These are phyloP conservation scores for Botrytis deweyae DNA, from an alignment of 2,329 filamentous ascomycete genomes.

Conservation along the genomic window DNA sequence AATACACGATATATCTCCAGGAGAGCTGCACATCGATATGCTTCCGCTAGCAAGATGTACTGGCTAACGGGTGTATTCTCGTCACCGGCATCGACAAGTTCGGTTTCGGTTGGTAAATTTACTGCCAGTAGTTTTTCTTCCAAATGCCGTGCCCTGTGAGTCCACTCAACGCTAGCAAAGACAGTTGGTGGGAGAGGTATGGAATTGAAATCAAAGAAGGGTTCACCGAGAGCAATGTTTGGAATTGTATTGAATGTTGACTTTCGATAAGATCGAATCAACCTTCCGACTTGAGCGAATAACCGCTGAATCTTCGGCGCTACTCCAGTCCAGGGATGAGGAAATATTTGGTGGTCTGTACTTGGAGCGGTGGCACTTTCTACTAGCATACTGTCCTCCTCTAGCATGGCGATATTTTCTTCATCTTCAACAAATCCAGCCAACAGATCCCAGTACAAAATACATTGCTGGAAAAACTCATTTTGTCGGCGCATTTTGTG, in stretches of 20 bases:
- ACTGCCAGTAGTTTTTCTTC: slow-evolving; percentile 36
- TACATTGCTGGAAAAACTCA: slow-evolving; percentile 38
- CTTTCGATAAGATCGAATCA: slow-evolving; percentile 34
- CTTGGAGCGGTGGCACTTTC: slow-evolving; percentile 1
- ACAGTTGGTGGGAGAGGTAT: slow-evolving; percentile 23
- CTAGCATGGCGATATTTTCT: slow-evolving; percentile 22
- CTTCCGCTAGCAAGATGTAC: slow-evolving; percentile 37
- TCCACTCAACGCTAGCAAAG: slow-evolving; percentile 27
- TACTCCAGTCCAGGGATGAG: slow-evolving; percentile 38
- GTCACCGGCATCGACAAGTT: slow-evolving; percentile 36
- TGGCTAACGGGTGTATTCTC: slow-evolving; percentile 37
- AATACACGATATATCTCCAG: slow-evolving; percentile 36
- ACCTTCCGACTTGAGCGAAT: slow-evolving; percentile 35
- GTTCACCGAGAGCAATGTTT: neutral
- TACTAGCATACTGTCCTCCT: slow-evolving; percentile 2
- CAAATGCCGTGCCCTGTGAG: slow-evolving; percentile 28
- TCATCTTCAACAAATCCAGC: slow-evolving; percentile 37
- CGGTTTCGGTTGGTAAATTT: slow-evolving; percentile 28
- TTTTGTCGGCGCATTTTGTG: slow-evolving; percentile 32
- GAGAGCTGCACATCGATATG: slow-evolving; percentile 34
- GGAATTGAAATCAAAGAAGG: slow-evolving; percentile 7
- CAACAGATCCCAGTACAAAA: slow-evolving; percentile 39
- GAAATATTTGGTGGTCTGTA: slow-evolving; percentile 31
- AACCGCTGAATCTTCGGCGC: slow-evolving; percentile 34
- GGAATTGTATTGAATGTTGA: slow-evolving; percentile 6